These are phyloP conservation scores for Hericium coralloides DNA, from an alignment of 768 basidiomycete species.

Conservation along the genomic window DNA sequence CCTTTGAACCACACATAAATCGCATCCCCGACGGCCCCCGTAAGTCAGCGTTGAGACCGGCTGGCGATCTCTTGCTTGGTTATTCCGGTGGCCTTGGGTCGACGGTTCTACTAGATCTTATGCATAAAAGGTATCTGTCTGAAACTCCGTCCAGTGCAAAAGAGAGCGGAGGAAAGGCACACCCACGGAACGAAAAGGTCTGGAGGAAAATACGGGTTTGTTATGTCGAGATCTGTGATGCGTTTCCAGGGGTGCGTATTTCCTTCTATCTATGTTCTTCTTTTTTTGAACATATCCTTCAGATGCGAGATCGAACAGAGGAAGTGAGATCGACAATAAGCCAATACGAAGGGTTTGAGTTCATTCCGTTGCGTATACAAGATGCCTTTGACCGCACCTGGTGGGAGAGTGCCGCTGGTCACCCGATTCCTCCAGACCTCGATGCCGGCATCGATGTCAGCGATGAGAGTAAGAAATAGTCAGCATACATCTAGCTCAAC, in stretches of 20 bases:
- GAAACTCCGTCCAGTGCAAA: slow-evolving; percentile 15
- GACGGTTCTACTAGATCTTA: slow-evolving; percentile 60
- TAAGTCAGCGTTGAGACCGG: slow-evolving; percentile 52
- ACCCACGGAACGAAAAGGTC: slow-evolving; percentile 52
- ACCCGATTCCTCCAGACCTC: slow-evolving; percentile 9
- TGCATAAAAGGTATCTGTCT: slow-evolving; percentile 50
- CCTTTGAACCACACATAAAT: slow-evolving; percentile 59
- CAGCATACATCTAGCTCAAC: no score
- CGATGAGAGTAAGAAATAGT: slow-evolving; percentile 37
- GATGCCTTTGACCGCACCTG: slow-evolving; percentile 63
- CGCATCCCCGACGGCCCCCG: slow-evolving; percentile 43
- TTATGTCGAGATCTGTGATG: slow-evolving; percentile 61
- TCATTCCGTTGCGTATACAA: slow-evolving; percentile 58
- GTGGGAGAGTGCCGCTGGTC: slow-evolving; percentile 46
- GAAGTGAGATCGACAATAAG: slow-evolving; percentile 39
- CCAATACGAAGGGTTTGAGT: slow-evolving; percentile 43
- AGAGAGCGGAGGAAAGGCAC: slow-evolving; percentile 48
- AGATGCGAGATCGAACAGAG: slow-evolving; percentile 50
- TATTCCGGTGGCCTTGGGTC: slow-evolving; percentile 79
- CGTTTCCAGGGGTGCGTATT: slow-evolving; percentile 48
- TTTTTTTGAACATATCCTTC: neutral
- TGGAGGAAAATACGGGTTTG: slow-evolving; percentile 58
- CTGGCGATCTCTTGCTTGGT: slow-evolving; percentile 59
- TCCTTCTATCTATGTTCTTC: neutral
- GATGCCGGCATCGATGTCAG: slow-evolving; percentile 38